Evolutionary conservation across 805 yeast genomes (phyloP), one percentile per base, ranked within the genome.

Genomic region (Pichia gijzeniarum): DNA sequence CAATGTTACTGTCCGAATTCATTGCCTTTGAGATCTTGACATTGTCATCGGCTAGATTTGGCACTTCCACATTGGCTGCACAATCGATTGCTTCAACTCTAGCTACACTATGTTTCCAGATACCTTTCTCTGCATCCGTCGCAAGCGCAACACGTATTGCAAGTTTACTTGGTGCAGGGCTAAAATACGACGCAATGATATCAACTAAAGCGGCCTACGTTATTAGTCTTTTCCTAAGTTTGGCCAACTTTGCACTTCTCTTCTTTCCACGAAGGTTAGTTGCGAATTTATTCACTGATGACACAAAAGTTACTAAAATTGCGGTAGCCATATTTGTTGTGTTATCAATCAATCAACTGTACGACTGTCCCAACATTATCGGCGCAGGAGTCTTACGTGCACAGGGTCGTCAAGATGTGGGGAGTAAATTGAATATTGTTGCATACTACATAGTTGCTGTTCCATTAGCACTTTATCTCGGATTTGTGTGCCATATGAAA

Each of bases 111-210:
- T 64, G 77, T 19, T 82, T 78, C 58, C 89, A 82, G 57, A 64
- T 81, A 5, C 86, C 86, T 12, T 79, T 82, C 58, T 82, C 86
- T 5, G 67, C 79, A 35, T 74, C 83, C 8, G 79, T 82, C 37
- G 82, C 86, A 2, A 72, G 80, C 1, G 74, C 85, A n/a, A 80
- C 87, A 1, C 71, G 87, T 60, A 73, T 81, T n/a, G 87, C 87
- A 3, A 79, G 81, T 70, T 77, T 67, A 49, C 69, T 82, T 44
- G 89, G 89, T 18, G 82, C 83, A 2, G 51, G 53, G 4, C 38
- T 37, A 21, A 40, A 46, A 39, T 22, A 16, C 4, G 48, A 51
- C 19, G 53, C 57, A 13, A 47, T 33, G 6, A 37, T 39, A 10
- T 44, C 56, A 17, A 45, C 50, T 2, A 50, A 45, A 17, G 51